Evolutionary conservation across 176 grass and related monocot species (phyloP), one percentile per base, ranked within the genome.

Genomic region (Bromus sterilis): DNA sequence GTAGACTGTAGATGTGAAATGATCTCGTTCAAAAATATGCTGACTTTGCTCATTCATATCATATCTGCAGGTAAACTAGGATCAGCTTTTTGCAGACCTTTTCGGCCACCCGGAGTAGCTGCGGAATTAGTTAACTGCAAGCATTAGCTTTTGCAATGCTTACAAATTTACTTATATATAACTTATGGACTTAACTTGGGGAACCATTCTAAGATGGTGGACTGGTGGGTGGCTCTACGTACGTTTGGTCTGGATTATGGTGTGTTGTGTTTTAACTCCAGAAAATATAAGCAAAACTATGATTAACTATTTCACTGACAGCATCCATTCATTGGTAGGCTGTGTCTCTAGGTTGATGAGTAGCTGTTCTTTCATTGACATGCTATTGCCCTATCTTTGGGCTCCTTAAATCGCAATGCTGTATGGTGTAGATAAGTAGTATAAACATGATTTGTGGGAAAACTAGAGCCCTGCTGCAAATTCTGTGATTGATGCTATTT

Each of bases 41-140:
- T 89, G 34, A 89, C 34, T 20, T 42, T 55, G 32, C 57, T 43
- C 18, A 61, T 55, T 33, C 62, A 20, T 80, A 61, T 33, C 62
- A 20, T 80, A 61, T 81, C 4, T 81, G 71, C 71, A 89, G 82
- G 77, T 11, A 60, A 36, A 16, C 46, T 48, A 18, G 49, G 11
- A 24, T 26, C 4, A 53, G 26, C 53, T 15, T 67, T 37, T 16
- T 40, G 69, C 32, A 26, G 62, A n/a, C 33, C 63, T 64, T 49
- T 56, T 81, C 26, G 53, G 41, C 35, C 65, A 39, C 74, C 48
- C 0, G 31, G 40, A 76, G 71, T 81, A 12, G 21, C 32, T 34
- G 53, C 49, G 35, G 59, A 60, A 83, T 20, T 16, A 56, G 34
- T 66, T 56, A 59, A 63, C 23, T 25, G 37, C 32, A 71, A 51